These are phyloP conservation scores for Aspergillus incahuasiensis DNA, from an alignment of 495 filamentous ascomycete species.

Conservation along the genomic window DNA sequence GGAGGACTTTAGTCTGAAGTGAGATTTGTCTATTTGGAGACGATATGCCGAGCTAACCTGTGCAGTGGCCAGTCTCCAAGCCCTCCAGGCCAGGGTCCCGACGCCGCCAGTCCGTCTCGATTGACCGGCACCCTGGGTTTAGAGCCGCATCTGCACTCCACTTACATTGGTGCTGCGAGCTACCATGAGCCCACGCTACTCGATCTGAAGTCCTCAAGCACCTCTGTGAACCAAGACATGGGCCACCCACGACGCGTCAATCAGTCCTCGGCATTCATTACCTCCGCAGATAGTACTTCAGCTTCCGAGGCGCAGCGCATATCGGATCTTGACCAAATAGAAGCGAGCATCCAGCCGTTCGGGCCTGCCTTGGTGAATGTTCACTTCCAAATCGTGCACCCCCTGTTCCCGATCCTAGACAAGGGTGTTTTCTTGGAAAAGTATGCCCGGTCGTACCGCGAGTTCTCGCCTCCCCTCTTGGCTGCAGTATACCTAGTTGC, in stretches of 20 bases:
- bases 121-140: conserved; percentile 19
- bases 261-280: conserved; percentile 18
- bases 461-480: conserved; percentile 71
- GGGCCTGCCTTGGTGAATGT: conserved; percentile 58
- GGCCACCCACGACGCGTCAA: conserved; percentile 17
- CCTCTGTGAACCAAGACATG: conserved; percentile 6
- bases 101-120: conserved; percentile 6
- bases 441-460: conserved; percentile 63
- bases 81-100: background rate
- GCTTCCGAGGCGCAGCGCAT: conserved; percentile 17
- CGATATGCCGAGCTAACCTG: background rate
- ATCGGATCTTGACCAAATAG: conserved; percentile 23
- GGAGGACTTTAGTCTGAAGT: background rate
- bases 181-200: conserved; percentile 22
- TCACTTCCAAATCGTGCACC: conserved; percentile 77
- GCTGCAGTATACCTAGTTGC: conserved; percentile 82
- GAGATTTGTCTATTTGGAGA: background rate
- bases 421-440: conserved; percentile 66
- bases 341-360: conserved; percentile 6
- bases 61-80: background rate
- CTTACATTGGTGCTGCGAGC: conserved; percentile 20
- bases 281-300: conserved; percentile 14
- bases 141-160: conserved; percentile 21
- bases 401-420: conserved; percentile 77
- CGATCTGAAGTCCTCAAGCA: conserved; percentile 6